Conservation (phyloP, 2,329 filamentous ascomycete species). For the Nothophoma quercina region DNA sequence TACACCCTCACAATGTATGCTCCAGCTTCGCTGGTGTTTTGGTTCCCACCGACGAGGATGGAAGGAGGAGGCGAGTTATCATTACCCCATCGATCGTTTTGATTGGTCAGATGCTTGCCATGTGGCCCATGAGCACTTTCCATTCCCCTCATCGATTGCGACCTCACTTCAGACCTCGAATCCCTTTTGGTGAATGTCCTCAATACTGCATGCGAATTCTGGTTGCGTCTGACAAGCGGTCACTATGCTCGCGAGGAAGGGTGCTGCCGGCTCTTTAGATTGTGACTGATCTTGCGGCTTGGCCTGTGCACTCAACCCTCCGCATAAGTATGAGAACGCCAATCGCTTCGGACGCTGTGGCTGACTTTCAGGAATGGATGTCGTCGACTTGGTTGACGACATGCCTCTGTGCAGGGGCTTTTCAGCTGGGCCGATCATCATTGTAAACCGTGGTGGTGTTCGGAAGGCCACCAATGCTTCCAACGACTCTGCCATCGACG, state of each 20-base stretch:
- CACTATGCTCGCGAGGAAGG: not conserved
- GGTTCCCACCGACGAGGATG: slow-evolving; percentile 7
- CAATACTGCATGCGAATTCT: not conserved
- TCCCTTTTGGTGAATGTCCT: not conserved
- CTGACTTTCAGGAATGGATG: not conserved
- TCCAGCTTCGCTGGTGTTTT: not conserved
- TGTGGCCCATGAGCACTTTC: slow-evolving; percentile 16
- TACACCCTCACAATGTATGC: not conserved
- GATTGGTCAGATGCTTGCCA: slow-evolving; percentile 15
- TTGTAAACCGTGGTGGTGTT: not conserved
- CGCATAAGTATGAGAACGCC: not conserved
- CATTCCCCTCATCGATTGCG: slow-evolving; percentile 13
- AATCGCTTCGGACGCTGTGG: not conserved
- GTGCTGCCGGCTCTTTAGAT: not conserved
- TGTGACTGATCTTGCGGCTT: not conserved
- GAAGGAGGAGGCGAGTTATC: slow-evolving; percentile 7
- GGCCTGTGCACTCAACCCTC: slow-evolving; percentile 6
- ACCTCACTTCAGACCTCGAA: slow-evolving; percentile 10
- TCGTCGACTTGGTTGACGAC: not conserved
- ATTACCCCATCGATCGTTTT: slow-evolving; percentile 20
- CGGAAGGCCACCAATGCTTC: slow-evolving; percentile 15
- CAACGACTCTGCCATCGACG: slow-evolving; percentile 15
- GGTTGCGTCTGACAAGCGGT: no score
- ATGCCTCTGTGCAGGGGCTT: no score
- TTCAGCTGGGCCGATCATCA: not conserved